Base-by-base conservation (phyloP, 2,329 filamentous ascomycete genomes). In the Grosmannia huntii region DNA sequence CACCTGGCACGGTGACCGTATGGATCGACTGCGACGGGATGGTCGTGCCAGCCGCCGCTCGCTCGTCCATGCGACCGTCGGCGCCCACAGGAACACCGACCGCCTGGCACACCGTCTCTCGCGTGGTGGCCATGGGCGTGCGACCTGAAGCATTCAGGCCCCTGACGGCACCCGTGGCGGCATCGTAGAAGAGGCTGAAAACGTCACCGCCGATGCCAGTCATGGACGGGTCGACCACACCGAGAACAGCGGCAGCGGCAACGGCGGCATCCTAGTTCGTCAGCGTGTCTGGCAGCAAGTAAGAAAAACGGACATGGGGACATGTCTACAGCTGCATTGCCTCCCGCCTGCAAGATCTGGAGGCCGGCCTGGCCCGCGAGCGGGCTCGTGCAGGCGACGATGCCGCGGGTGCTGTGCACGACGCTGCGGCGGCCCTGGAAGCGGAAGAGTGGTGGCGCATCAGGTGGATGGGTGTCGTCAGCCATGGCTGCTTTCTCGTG, bases 151-250 rank as follows among this genome's bases (percentile, higher is more conserved):
- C 92, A 68, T 97, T 97, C 69, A 96, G 74, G 16, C 89, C 88
- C 58, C 83, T 84, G 6, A 96, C 85, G 63, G 88, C 86, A 68
- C 87, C 87, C 0, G 84, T 86, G 66, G 85, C 81, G 52, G 89
- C 87, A 67, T 92, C 81, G 74, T 91, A 96, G 76, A 83, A 96
- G 31, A 96, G 81, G 68, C 90, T 90, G 73, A 96, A 97, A 81
- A 94, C 89, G 71, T 97, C 92, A 60, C 92, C 92, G 54, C 92
- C 92, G 62, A 97, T 95, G 23, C 92, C 92, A 81, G 71, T 96
- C 9, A 88, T 94, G 60, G 85, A 83, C 7, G 94, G 94, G 68
- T 99, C 94, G 1, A 92, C 96, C 67, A 97, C 83, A 71, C 96
- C 96, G 57, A 97, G 78, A 3, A 84, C 89, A 25, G 92, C 92